These are phyloP conservation scores for Trichoderma reesei DNA, from an alignment of 495 filamentous ascomycete species.

Conservation along the genomic window DNA sequence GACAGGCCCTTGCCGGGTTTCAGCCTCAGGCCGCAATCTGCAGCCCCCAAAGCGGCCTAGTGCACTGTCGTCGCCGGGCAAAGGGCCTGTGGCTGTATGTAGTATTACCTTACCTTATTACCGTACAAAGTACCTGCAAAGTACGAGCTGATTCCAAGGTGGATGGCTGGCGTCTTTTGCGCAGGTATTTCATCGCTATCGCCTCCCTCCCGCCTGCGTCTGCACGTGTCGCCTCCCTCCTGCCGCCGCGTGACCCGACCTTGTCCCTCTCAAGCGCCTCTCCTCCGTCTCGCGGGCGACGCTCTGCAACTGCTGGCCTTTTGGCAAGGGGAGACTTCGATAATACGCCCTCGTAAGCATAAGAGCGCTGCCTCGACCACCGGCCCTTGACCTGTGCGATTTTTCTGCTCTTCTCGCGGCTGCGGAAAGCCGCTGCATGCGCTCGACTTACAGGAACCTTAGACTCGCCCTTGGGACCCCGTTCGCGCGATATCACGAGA, in stretches of 20 bases:
- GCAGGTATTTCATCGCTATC: background rate
- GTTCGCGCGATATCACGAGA: constrained; percentile 13
- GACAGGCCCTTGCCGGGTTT: background rate
- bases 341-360: constrained; percentile 1
- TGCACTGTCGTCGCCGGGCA: background rate
- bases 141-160: too few relatives aligned
- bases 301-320: background rate
- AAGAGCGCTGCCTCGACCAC: background rate
- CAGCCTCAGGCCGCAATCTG: background rate
- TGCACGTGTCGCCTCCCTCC: background rate
- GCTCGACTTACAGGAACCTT: constrained; percentile 11
- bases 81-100: too few relatives aligned
- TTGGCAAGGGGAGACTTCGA: background rate
- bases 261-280: background rate
- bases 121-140: too few relatives aligned
- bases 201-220: background rate
- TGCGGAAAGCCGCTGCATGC: background rate
- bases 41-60: background rate
- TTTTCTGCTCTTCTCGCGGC: background rate
- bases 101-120: too few relatives aligned
- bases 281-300: background rate
- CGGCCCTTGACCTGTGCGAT: background rate
- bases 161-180: background rate
- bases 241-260: background rate
- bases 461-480: background rate